Evolutionary conservation across 495 filamentous ascomycete genomes (phyloP).

Genomic region (Aspergillus bertholletiae): DNA sequence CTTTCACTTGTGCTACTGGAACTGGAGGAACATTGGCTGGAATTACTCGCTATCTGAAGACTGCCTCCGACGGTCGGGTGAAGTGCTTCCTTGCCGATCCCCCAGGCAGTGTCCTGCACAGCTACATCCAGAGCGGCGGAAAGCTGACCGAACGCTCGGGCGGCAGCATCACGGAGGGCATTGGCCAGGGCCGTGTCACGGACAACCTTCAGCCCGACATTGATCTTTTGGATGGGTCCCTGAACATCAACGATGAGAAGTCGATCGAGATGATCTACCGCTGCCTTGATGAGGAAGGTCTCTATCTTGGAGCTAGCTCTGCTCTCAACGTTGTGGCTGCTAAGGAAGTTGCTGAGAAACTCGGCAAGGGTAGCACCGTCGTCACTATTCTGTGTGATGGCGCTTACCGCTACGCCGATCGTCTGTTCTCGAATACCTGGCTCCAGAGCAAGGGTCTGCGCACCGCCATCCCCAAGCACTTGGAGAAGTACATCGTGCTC

Average conservation of each 20-base stretch:
- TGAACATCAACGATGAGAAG: slow-evolving; percentile 87
- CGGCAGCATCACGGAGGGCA: slow-evolving; percentile 93
- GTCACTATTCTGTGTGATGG: slow-evolving; percentile 94
- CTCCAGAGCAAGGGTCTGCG: slow-evolving; percentile 79
- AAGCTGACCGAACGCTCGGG: slow-evolving; percentile 77
- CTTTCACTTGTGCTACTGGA: slow-evolving; percentile 92
- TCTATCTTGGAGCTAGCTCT: slow-evolving; percentile 93
- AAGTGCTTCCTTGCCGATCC: slow-evolving; percentile 91
- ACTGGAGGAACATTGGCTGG: slow-evolving; percentile 92
- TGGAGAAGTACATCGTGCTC: slow-evolving; percentile 91
- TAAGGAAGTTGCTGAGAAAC: slow-evolving; percentile 85
- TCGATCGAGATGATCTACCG: slow-evolving; percentile 97
- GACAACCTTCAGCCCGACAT: slow-evolving; percentile 88
- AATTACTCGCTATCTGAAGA: slow-evolving; percentile 85
- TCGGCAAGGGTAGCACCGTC: slow-evolving; percentile 86
- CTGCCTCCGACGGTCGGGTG: slow-evolving; percentile 72
- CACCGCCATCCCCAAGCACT: slow-evolving; percentile 74
- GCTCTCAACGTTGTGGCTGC: slow-evolving; percentile 94
- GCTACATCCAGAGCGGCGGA: slow-evolving; percentile 83
- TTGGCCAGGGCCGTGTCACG: slow-evolving; percentile 94
- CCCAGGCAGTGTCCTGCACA: slow-evolving; percentile 86
- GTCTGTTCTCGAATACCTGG: slow-evolving; percentile 88
- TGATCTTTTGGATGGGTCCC: slow-evolving; percentile 76
- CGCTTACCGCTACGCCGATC: slow-evolving; percentile 92
- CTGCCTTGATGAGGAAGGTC: slow-evolving; percentile 91